Percentiles rank a stretch among this genome's conserved stretches.
Conservation (phyloP, 768 basidiomycete species). For the Trametes gibbosa region DNA sequence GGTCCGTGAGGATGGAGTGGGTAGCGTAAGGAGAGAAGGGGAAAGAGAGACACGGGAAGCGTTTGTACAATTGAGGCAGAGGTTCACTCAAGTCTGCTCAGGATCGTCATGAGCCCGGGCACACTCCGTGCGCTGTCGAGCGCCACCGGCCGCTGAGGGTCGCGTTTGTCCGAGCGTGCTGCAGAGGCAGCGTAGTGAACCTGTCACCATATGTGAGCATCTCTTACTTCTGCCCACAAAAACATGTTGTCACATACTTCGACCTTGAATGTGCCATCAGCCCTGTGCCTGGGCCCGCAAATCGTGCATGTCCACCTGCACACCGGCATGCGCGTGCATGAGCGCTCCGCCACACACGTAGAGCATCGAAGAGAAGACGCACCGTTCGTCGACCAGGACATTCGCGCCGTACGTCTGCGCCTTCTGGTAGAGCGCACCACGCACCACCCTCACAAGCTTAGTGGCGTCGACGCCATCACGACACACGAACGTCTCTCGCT, state of each 20-base stretch:
- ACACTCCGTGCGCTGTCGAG: constrained; percentile 58
- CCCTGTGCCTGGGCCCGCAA: constrained; percentile 47
- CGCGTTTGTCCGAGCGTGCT: constrained; percentile 46
- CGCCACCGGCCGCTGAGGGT: constrained; percentile 62
- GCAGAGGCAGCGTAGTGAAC: constrained; percentile 62
- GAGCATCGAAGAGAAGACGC: constrained; percentile 32
- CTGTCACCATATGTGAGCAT: constrained; percentile 33
- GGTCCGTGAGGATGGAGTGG: not conserved
- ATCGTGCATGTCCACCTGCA: constrained; percentile 68
- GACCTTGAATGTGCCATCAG: constrained; percentile 56
- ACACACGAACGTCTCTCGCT: constrained; percentile 52
- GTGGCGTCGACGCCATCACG: constrained; percentile 58
- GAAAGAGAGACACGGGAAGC: not conserved
- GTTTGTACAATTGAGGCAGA: not conserved
- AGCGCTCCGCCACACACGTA: not conserved
- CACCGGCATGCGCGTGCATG: not conserved
- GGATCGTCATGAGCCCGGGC: constrained; percentile 75
- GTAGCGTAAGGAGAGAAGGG: not conserved
- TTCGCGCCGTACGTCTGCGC: constrained; percentile 52
- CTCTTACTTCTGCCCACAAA: not conserved
- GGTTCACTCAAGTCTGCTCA: constrained; percentile 36
- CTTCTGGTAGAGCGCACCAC: constrained; percentile 48
- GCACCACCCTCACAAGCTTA: constrained; percentile 55
- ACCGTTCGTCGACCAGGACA: constrained; percentile 70
- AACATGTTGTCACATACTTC: constrained; percentile 41